These are phyloP conservation scores for Periconia sp. DNA, from an alignment of 2,329 filamentous ascomycete species.

Conservation along the genomic window DNA sequence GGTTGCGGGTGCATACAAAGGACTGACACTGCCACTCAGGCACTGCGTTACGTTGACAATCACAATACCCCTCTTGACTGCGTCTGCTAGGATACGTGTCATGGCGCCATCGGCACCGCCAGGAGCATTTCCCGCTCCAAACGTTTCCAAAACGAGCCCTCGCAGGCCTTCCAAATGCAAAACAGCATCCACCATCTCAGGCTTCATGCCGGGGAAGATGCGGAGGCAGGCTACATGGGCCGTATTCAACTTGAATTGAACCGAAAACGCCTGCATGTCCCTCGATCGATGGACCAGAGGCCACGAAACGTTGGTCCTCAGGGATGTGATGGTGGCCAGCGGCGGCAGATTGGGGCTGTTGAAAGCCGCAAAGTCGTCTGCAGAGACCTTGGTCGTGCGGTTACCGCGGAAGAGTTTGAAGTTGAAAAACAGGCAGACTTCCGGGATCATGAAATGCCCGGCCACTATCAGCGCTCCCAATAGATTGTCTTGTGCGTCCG, in stretches of 20 bases:
- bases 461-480: constrained; percentile 86
- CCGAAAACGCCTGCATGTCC: constrained; percentile 70
- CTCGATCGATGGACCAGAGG: constrained; percentile 73
- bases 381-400: constrained; percentile 82
- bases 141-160: constrained; percentile 86
- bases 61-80: constrained; percentile 77
- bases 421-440: constrained; percentile 93
- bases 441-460: constrained; percentile 88
- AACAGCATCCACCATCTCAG: constrained; percentile 89
- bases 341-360: constrained; percentile 84
- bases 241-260: constrained; percentile 76
- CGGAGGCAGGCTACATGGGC: constrained; percentile 87
- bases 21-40: constrained; percentile 51
- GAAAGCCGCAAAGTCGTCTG: constrained; percentile 84
- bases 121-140: constrained; percentile 90
- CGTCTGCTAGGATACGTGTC: constrained; percentile 74
- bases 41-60: constrained; percentile 94
- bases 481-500: constrained; percentile 88
- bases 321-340: constrained; percentile 77
- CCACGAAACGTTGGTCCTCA: constrained; percentile 82
- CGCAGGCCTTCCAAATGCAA: constrained; percentile 73
- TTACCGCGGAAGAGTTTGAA: constrained; percentile 89
- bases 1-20: constrained; percentile 52
- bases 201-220: constrained; percentile 89
- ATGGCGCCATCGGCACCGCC: constrained; percentile 77